Percentiles rank a stretch among this genome's conserved stretches.
These are phyloP conservation scores for Pulveroboletus sp. DNA, from an alignment of 768 basidiomycete genomes.

Conservation along the genomic window DNA sequence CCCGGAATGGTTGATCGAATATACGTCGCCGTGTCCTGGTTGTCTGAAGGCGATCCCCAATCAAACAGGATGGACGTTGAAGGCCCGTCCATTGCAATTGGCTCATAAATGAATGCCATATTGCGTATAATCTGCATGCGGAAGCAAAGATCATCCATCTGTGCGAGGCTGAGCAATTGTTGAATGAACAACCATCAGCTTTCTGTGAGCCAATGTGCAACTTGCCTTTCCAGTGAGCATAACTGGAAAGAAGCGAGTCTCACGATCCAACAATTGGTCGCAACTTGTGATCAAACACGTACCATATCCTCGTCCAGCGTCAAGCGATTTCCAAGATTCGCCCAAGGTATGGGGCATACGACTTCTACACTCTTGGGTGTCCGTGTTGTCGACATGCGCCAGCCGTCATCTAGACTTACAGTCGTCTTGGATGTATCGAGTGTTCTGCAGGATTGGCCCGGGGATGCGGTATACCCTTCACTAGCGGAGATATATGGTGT, in stretches of 20 bases:
- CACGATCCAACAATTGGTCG: not conserved
- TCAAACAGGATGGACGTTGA: constrained; percentile 45
- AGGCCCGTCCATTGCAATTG: constrained; percentile 48
- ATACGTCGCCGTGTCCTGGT: constrained; percentile 31
- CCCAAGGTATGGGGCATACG: constrained; percentile 30
- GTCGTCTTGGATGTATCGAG: constrained; percentile 4
- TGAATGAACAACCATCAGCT: not conserved
- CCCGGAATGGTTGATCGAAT: constrained; percentile 24
- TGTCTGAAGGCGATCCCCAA: constrained; percentile 41
- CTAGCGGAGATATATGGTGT: not conserved
- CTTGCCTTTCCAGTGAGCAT: constrained; percentile 28
- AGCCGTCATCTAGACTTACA: constrained; percentile 21
- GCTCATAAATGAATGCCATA: constrained; percentile 51
- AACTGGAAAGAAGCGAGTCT: constrained; percentile 14
- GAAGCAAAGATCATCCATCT: constrained; percentile 38
- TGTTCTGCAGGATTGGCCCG: constrained; percentile 6
- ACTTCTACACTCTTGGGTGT: constrained; percentile 34
- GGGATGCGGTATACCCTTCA: constrained; percentile 3
- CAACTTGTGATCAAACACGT: constrained; percentile 12
- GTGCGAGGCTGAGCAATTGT: constrained; percentile 28
- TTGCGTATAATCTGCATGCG: constrained; percentile 36
- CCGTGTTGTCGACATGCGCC: constrained; percentile 40
- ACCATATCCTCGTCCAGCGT: constrained; percentile 39
- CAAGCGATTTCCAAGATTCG: constrained; percentile 24
- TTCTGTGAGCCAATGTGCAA: not conserved